These are phyloP conservation scores for Axilococcus clingmanii DNA, from an alignment of 139 green algal species.

Conservation along the genomic window DNA sequence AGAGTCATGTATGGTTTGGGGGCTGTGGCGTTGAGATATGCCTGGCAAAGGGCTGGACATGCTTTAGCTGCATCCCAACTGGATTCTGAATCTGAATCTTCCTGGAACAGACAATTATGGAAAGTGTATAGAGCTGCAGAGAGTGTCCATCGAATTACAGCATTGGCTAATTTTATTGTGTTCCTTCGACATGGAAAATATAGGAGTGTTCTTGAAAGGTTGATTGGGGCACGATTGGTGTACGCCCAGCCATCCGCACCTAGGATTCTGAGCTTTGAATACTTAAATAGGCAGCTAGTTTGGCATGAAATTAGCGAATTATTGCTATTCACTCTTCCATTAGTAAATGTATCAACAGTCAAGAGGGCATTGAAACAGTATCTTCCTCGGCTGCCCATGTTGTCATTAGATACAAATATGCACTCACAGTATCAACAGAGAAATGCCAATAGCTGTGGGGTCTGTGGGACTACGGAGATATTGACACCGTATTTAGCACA, in stretches of 20 bases:
- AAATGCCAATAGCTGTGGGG: constrained; percentile 11
- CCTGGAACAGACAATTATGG: constrained; percentile 20
- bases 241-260: constrained; percentile 59
- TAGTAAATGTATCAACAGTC: constrained; percentile 24
- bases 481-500: constrained; percentile 46
- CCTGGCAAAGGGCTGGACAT: constrained; percentile 35
- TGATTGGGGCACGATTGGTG: constrained; percentile 59
- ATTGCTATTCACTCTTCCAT: constrained; percentile 3
- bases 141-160: constrained; percentile 22
- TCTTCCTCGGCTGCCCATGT: constrained; percentile 23
- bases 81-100: constrained; percentile 6
- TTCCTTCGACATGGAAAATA: constrained; percentile 65
- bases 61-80: constrained; percentile 16
- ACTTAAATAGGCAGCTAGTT: constrained; percentile 50
- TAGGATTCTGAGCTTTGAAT: constrained; percentile 79
- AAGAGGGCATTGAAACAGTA: constrained; percentile 14
- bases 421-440: constrained; percentile 8
- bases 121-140: constrained; percentile 22
- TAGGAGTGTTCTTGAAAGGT: constrained; percentile 68
- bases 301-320: constrained; percentile 9
- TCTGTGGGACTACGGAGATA: constrained; percentile 44
- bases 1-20: constrained; percentile 33
- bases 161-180: constrained; percentile 46
- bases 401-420: neutral
- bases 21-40: constrained; percentile 51